These are phyloP conservation scores for Piromyces sp. DNA, from an alignment of 192 early-diverging fungal genomes.

Conservation along the genomic window DNA sequence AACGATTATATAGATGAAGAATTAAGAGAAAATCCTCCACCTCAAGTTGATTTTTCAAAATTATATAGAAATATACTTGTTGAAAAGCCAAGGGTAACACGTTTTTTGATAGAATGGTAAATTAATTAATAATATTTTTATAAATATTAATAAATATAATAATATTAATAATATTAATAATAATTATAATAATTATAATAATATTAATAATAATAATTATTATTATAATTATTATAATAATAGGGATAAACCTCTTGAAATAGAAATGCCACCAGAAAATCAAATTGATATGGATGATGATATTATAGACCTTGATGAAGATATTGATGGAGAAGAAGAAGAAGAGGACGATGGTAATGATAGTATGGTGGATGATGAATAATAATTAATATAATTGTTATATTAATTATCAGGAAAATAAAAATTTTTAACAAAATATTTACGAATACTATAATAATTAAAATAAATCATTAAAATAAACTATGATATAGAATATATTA, in stretches of 20 bases:
- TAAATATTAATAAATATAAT: no score
- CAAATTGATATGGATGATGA: not conserved
- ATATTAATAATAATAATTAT: no score
- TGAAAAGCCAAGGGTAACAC: constrained; percentile 84
- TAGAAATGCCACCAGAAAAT: not conserved
- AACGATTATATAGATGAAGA: constrained; percentile 81
- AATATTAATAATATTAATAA: not conserved
- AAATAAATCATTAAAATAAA: no score
- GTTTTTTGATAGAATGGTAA: constrained; percentile 39
- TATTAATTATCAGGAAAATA: not conserved
- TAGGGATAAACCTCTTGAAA: not conserved
- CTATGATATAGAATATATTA: no score
- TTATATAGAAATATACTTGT: constrained; percentile 73
- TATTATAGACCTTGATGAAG: not conserved
- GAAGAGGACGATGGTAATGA: not conserved
- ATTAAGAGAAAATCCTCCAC: constrained; percentile 59
- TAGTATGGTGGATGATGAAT: not conserved
- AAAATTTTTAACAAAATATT: no score
- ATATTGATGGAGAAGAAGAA: not conserved
- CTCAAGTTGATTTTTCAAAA: constrained; percentile 48
- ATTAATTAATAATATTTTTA: not conserved
- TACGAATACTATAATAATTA: no score
- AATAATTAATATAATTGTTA: no score
- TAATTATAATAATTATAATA: no score
- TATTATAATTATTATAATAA: no score